A percentile compares a stretch with the other conserved stretches of the same genome.
phyloP scores from a whole-genome alignment of 148 eudicot species.

The Rhododendron molle region DNA sequence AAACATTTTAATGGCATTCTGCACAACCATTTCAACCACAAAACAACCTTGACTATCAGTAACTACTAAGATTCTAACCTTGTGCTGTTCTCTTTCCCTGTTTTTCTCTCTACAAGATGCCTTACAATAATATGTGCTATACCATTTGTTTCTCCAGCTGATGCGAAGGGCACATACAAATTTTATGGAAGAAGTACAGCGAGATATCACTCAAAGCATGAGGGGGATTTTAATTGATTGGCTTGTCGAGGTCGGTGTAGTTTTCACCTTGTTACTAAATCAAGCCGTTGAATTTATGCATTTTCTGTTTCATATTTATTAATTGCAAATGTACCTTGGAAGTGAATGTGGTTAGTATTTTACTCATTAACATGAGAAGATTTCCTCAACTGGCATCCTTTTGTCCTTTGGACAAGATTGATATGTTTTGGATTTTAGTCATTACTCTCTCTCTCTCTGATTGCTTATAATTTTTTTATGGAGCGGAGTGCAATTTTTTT shows the following conservation, averaged over 20 bases:
- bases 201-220: slow-evolving; percentile 74
- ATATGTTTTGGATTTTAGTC: not conserved
- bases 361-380: no score
- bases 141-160: slow-evolving; percentile 41
- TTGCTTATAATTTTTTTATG: not conserved
- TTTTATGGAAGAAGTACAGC: slow-evolving; percentile 67
- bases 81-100: not conserved
- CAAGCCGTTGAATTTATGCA: not conserved
- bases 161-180: slow-evolving; percentile 38
- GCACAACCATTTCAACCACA: not conserved
- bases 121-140: not conserved
- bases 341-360: not conserved
- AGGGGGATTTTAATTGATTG: slow-evolving; percentile 79
- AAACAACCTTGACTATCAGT: not conserved
- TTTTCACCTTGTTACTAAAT: not conserved
- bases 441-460: not conserved
- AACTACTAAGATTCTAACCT: not conserved
- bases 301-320: not conserved
- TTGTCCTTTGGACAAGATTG: not conserved
- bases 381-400: not conserved
- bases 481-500: not conserved
- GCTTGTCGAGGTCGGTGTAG: slow-evolving; percentile 76
- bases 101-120: slow-evolving; percentile 1
- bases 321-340: not conserved
- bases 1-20: not conserved